Evolutionary conservation across 495 filamentous ascomycete genomes (phyloP), one percentile per base, ranked within the genome.

Genomic region (Chaetomium cochliodes): DNA sequence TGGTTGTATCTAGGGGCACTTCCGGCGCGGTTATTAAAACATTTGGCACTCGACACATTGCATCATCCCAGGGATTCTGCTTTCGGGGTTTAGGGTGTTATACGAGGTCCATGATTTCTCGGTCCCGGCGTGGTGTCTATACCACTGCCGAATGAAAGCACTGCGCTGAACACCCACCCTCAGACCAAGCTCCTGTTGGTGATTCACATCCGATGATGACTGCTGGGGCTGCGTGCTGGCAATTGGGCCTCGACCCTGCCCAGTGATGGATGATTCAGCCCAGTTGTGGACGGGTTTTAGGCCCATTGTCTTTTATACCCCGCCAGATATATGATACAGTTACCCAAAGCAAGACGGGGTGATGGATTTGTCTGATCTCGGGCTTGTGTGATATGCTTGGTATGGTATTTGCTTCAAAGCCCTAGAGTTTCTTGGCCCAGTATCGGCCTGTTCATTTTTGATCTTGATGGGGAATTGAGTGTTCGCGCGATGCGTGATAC

Each of bases 21-120:
- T 68, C 67, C 69, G 69, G 73, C 72, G 72, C 70, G 73, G 73
- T 65, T 67, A 37, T 66, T 69, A 63, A 69, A 75, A 62, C 60
- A 69, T 74, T 73, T 74, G 68, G 62, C 72, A 73, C 70, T 69
- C 72, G 60, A 70, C 63, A 66, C 72, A 71, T 65, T 74, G 72
- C 73, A 76, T 74, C 68, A 71, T 73, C 72, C 72, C 69, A 66
- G 70, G 68, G 73, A 71, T 66, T 72, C 65, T 74, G 74, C 70
- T 73, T 75, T 74, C 60, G 42, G 70, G 72, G 65, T 73, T 74
- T 65, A 67, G 70, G 70, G 72, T 74, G 74, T 71, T 74, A 68
- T 67, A 73, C 67, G 69, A 73, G 70, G 69, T 70, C 72, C 69
- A 76, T 58, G 69, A 74, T 67, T 69, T 70, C 67, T 71, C 67